Base-by-base conservation (phyloP, 441 rosid genomes). In the Gossypium davidsonii region DNA sequence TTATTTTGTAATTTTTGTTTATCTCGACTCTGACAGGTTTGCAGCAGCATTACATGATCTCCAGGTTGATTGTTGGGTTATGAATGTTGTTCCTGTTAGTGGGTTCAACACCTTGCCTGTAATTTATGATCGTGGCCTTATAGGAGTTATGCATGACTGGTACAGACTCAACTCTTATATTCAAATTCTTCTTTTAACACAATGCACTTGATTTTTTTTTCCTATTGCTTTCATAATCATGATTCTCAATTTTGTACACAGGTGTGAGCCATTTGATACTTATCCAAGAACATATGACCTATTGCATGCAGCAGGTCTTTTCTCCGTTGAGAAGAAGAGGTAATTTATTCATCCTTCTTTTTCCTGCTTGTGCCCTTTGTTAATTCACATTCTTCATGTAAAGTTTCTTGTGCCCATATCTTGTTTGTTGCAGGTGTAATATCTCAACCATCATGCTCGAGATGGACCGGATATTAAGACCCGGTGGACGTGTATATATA, bases 191-290 rank as follows among this genome's bases (percentile, higher is more conserved):
- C 10, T 6, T 61, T 3, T 3, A 42, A 31, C 66, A 59, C 65
- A 52, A 26, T 49, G 1, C 64, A 25, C 58, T 21, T 23, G 28
- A 48, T 26, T 11, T 6, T 48, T 17, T 44, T 39, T 6, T 3
- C 15, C 53, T 74, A 20, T 61, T n/a, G 49, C 28, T 7, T 71
- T 78, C 6, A 48, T 14, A 14, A 10, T 56, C n/a, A 28, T 28
- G 7, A 5, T 31, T 73, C 67, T 46, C 31, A 66, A 18, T 56
- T 52, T 75, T 23, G 74, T 75, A 62, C 9, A 57, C 71, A 88
- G 98, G 95, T 91, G 92, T 68, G 97, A 93, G 79, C 89, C 94
- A 66, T 91, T 91, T 66, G 94, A 90, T 66, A 86, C 94, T 0
- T 93, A 90, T 73, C 95, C 98, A 57, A 87, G 95, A 79, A 89